Conservation (phyloP, 208 protist species). For the Novymonas esmeraldas region DNA sequence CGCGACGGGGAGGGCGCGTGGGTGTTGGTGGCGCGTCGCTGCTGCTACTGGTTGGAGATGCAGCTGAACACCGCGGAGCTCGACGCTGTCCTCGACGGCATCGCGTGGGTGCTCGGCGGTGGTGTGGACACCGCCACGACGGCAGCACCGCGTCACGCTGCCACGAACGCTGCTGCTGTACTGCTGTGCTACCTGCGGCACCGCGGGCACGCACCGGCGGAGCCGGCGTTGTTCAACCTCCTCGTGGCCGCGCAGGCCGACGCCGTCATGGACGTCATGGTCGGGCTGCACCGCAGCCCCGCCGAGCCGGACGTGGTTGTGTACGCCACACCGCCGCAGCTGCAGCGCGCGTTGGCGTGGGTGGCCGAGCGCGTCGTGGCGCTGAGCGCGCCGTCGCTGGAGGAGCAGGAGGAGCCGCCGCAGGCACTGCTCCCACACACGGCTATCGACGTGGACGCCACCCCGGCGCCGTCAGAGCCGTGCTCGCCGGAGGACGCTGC, state of each 20-base stretch:
- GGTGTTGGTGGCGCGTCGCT: slow-evolving; percentile 12
- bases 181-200: slow-evolving; percentile 14
- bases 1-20: too few species aligned
- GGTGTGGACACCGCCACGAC: neutral
- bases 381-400: neutral
- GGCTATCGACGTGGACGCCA: too few species aligned
- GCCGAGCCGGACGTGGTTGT: slow-evolving; percentile 13
- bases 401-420: neutral
- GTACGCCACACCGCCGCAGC: slow-evolving; percentile 26
- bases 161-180: neutral
- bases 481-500: too few species aligned
- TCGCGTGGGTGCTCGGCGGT: neutral
- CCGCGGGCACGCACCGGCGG: neutral
- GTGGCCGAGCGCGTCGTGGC: slow-evolving; percentile 13
- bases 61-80: slow-evolving; percentile 24
- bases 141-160: neutral
- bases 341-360: slow-evolving; percentile 23
- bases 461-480: too few species aligned
- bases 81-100: neutral
- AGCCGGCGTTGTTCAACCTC: slow-evolving; percentile 9
- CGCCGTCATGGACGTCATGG: slow-evolving; percentile 8
- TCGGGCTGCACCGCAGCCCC: slow-evolving; percentile 14
- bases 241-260: slow-evolving; percentile 22
- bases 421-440: too few species aligned
- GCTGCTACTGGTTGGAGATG: slow-evolving; percentile 30